Conservation (phyloP, 1,284 basidiomycete species). For the Ceratobasidium theobromae region DNA sequence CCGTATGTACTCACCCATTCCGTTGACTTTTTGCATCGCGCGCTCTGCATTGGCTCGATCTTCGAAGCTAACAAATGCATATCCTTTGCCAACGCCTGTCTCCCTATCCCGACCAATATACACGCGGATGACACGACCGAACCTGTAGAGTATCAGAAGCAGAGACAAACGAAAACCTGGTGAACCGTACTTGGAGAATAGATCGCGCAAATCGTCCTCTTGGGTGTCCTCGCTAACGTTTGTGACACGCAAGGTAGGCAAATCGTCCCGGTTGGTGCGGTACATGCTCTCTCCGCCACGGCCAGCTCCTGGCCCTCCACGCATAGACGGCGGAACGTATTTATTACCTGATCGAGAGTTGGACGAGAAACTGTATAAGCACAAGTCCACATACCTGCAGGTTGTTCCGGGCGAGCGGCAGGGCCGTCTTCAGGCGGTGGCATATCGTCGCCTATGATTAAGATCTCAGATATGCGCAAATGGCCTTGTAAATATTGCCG, state of each 20-base stretch:
- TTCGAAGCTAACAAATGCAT: conserved; percentile 95
- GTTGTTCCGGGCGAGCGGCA: conserved; percentile 34
- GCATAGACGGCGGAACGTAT: conserved; percentile 93
- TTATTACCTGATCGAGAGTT: conserved; percentile 62
- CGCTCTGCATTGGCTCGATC: conserved; percentile 75
- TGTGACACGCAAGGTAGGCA: conserved; percentile 95
- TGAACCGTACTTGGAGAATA: conserved; percentile 60
- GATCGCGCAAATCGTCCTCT: conserved; percentile 90
- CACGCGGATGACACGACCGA: conserved; percentile 84
- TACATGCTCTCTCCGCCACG: conserved; percentile 78
- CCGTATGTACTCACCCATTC: conserved; percentile 57
- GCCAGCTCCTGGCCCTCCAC: conserved; percentile 62
- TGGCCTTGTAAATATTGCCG: conserved; percentile 43
- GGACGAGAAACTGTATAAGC: conserved; percentile 30
- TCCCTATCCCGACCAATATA: conserved; percentile 96
- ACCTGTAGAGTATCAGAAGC: conserved; percentile 41
- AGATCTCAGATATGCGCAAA: not conserved
- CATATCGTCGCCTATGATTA: not conserved
- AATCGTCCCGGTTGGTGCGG: conserved; percentile 73
- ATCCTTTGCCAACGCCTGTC: conserved; percentile 93
- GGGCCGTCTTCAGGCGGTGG: conserved; percentile 38
- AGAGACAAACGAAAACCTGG: conserved; percentile 43
- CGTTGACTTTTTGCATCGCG: conserved; percentile 93
- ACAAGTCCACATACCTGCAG: not conserved
- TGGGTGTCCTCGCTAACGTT: conserved; percentile 96